A percentile compares a stretch with the other conserved stretches of the same genome.
phyloP scores from a whole-genome alignment of 129 eudicot species.

The Ambrosia artemisiifolia region DNA sequence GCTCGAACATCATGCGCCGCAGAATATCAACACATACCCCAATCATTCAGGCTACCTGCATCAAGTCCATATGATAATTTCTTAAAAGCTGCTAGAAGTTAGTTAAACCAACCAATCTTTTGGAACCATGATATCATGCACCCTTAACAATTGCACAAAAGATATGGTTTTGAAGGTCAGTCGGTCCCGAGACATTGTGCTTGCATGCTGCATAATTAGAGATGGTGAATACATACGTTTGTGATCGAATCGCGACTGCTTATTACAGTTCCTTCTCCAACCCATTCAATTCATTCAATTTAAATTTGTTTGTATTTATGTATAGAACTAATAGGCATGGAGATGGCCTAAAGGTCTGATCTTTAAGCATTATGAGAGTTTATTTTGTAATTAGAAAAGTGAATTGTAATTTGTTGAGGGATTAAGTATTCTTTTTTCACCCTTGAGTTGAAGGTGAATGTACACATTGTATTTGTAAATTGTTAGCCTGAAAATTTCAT shows the following conservation, averaged over 20 bases:
- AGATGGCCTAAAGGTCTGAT: constrained; percentile 16
- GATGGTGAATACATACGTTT: constrained; percentile 15
- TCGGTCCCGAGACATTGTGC: constrained; percentile 23
- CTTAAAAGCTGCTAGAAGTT: constrained; percentile 88
- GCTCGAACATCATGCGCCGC: constrained; percentile 38
- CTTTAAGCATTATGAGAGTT: constrained; percentile 23
- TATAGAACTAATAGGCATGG: constrained; percentile 29
- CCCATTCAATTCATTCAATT: constrained; percentile 20
- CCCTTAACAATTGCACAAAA: constrained; percentile 4
- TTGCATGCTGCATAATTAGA: constrained; percentile 17
- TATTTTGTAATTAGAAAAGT: constrained; percentile 23
- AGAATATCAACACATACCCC: constrained; percentile 51
- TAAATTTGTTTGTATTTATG: constrained; percentile 19
- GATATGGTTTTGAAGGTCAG: constrained; percentile 23
- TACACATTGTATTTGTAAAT: constrained; percentile 29
- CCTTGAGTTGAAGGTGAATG: constrained; percentile 30
- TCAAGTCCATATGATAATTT: constrained; percentile 90
- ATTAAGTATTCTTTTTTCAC: constrained; percentile 21
- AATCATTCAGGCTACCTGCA: constrained; percentile 65
- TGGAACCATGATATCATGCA: constrained; percentile 13
- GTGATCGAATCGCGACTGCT: constrained; percentile 23
- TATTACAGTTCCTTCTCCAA: constrained; percentile 18
- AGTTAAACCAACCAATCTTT: constrained; percentile 12
- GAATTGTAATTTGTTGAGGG: constrained; percentile 30
- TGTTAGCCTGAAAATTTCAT: constrained; percentile 21